Conservation (phyloP, 2,329 filamentous ascomycete genomes). For the Calonectria naviculata region DNA sequence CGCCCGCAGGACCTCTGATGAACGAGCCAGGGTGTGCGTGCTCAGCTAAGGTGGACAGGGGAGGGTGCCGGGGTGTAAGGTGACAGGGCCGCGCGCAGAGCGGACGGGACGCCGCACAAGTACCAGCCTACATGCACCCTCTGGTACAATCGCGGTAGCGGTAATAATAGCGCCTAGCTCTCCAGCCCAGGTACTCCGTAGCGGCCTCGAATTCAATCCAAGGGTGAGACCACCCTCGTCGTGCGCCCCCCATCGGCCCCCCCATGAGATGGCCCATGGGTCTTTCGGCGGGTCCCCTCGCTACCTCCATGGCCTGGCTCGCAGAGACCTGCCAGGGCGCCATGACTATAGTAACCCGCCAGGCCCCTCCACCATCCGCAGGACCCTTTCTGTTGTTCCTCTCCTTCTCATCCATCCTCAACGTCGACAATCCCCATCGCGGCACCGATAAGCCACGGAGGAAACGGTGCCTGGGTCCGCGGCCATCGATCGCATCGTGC, state of each 20-base stretch:
- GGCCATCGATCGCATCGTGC: slow-evolving; percentile 22
- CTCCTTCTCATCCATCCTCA: slow-evolving; percentile 29
- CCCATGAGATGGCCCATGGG: slow-evolving; percentile 10
- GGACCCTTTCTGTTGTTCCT: slow-evolving; percentile 31
- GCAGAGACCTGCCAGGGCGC: slow-evolving; percentile 18
- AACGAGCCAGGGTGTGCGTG: slow-evolving; percentile 37
- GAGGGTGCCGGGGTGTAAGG: slow-evolving; percentile 30
- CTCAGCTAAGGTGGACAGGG: slow-evolving; percentile 25
- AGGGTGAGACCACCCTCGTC: slow-evolving; percentile 18
- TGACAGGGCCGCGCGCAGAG: slow-evolving; percentile 20
- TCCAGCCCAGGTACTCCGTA: slow-evolving; percentile 13
- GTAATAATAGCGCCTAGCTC: slow-evolving; percentile 17
- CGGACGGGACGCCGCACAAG: slow-evolving; percentile 15
- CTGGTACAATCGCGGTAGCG: slow-evolving; percentile 3
- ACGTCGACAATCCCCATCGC: slow-evolving; percentile 31
- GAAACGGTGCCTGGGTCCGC: slow-evolving; percentile 31
- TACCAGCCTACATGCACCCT: slow-evolving; percentile 2
- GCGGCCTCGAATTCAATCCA: slow-evolving; percentile 23
- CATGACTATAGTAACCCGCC: slow-evolving; percentile 39
- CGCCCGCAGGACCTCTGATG: slow-evolving; percentile 38
- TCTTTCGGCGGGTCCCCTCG: slow-evolving; percentile 15
- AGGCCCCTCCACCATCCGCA: slow-evolving; percentile 36
- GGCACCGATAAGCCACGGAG: slow-evolving; percentile 35
- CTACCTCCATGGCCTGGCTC: slow-evolving; percentile 14
- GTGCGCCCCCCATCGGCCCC: neutral